Percentiles rank a stretch among this genome's conserved stretches.
phyloP scores from a whole-genome alignment of 1,284 basidiomycete species.

The Mycosarcoma mackinlayi region DNA sequence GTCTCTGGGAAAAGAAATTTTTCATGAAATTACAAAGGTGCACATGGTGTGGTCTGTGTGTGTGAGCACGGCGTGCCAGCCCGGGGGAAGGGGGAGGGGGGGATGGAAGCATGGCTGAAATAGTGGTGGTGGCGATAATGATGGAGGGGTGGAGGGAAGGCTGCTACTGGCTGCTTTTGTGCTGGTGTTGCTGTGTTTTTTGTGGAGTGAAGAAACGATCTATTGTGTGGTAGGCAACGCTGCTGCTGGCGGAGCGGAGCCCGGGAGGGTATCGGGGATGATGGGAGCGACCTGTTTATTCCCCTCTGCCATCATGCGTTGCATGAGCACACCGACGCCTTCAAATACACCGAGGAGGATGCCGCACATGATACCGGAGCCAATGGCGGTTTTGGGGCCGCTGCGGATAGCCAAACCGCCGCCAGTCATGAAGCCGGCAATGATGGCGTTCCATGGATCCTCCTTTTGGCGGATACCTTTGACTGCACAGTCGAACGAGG shows the following conservation, averaged over 20 bases:
- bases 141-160: not conserved
- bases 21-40: too few species aligned
- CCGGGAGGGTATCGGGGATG: slow-evolving; percentile 39
- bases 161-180: too few species aligned
- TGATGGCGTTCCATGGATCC: slow-evolving; percentile 99
- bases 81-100: too few species aligned
- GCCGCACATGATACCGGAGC: slow-evolving; percentile 92
- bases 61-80: too few species aligned
- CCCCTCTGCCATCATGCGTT: slow-evolving; percentile 83
- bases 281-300: slow-evolving; percentile 70
- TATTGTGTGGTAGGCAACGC: slow-evolving; percentile 19
- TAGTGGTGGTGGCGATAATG: not conserved
- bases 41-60: too few species aligned
- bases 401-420: slow-evolving; percentile 92
- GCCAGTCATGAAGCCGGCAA: slow-evolving; percentile 97
- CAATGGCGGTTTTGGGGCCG: slow-evolving; percentile 88
- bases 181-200: too few species aligned
- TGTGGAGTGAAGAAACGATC: not conserved
- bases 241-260: slow-evolving; percentile 1
- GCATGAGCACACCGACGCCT: slow-evolving; percentile 88
- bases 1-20: too few species aligned
- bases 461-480: slow-evolving; percentile 97
- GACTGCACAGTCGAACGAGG: slow-evolving; percentile 95
- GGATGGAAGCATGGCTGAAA: not conserved
- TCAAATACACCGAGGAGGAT: slow-evolving; percentile 89